Percentiles rank a stretch among this genome's conserved stretches.
Evolutionary conservation across 73 alveolate species (phyloP).

Genomic region (Breviolum minutum): DNA sequence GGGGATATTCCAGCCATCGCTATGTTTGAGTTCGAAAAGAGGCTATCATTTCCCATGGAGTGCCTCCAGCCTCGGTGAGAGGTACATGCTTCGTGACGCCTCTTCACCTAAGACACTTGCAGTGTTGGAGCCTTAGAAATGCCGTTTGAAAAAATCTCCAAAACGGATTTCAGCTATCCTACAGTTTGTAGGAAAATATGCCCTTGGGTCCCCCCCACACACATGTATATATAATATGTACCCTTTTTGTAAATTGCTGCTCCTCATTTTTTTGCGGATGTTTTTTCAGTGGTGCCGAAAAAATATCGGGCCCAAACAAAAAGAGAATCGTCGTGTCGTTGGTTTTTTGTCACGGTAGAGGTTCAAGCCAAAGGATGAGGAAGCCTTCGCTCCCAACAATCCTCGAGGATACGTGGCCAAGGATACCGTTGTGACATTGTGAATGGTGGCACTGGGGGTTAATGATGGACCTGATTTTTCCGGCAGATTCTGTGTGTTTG

Average conservation of each 20-base stretch:
- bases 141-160: no score
- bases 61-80: neutral
- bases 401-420: conserved; percentile 97
- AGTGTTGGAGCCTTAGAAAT: neutral
- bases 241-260: no score
- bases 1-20: no score
- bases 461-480: no score
- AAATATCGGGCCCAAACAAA: no score
- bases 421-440: neutral
- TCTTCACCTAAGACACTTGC: conserved; percentile 64
- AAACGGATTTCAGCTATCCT: neutral
- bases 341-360: neutral
- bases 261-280: no score
- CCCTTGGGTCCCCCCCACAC: neutral
- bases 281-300: no score
- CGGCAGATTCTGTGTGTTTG: no score
- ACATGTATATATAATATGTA: no score
- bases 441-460: neutral
- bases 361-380: conserved; percentile 97
- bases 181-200: neutral
- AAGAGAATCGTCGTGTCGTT: no score
- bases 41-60: no score
- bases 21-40: no score
- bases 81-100: conserved; percentile 81
- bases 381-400: conserved; percentile 97